Percentiles rank a stretch among this genome's conserved stretches.
phyloP scores from a whole-genome alignment of 2,329 filamentous ascomycete genomes.

The Alternaria brassicicola region DNA sequence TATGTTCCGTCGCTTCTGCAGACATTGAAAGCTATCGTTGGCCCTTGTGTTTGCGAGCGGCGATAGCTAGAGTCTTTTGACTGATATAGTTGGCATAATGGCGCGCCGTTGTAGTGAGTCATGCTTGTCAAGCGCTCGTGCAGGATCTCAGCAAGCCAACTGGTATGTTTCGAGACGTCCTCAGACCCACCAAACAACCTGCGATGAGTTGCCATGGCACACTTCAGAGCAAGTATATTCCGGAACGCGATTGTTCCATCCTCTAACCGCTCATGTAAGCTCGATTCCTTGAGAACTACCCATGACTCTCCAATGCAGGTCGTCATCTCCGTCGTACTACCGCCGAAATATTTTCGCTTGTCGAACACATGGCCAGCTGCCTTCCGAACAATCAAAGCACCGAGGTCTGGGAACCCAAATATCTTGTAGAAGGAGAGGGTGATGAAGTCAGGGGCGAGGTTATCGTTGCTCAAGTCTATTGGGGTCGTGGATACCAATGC shows the following conservation, averaged over 20 bases:
- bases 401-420: slow-evolving; percentile 91
- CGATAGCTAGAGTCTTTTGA: slow-evolving; percentile 57
- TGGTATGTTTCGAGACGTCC: slow-evolving; percentile 64
- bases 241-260: slow-evolving; percentile 72
- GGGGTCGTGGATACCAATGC: slow-evolving; percentile 68
- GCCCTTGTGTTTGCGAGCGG: slow-evolving; percentile 61
- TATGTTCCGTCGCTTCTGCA: slow-evolving; percentile 58
- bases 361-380: slow-evolving; percentile 62
- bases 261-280: slow-evolving; percentile 66
- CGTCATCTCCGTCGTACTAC: slow-evolving; percentile 67
- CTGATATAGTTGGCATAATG: slow-evolving; percentile 62
- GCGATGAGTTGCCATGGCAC: slow-evolving; percentile 63
- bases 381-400: slow-evolving; percentile 81
- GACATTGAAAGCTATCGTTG: slow-evolving; percentile 70
- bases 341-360: slow-evolving; percentile 68
- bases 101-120: slow-evolving; percentile 59
- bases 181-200: slow-evolving; percentile 64
- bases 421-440: slow-evolving; percentile 93
- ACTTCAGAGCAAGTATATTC: slow-evolving; percentile 66
- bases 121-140: slow-evolving; percentile 57
- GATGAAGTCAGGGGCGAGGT: slow-evolving; percentile 76
- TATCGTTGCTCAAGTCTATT: slow-evolving; percentile 62
- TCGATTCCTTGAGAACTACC: slow-evolving; percentile 61
- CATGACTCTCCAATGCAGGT: slow-evolving; percentile 59
- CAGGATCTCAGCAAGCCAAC: slow-evolving; percentile 58